Conservation (phyloP, 1,139 yeast species). For the Scheffersomyces quercinus region DNA sequence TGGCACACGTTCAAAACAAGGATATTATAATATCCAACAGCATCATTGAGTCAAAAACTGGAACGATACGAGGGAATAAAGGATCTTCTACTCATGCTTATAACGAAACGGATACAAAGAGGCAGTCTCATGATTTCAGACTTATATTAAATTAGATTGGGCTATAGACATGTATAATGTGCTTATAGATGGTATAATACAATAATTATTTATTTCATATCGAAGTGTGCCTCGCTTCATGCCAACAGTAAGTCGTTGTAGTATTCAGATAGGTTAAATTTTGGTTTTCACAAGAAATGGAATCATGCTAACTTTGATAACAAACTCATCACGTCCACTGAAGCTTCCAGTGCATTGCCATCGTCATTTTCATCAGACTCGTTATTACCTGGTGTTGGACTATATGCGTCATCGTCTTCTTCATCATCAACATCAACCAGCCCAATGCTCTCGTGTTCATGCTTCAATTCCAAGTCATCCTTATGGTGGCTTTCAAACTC, state of each 20-base stretch:
- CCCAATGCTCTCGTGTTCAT: conserved; percentile 17
- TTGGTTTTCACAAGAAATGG: neutral
- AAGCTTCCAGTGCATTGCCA: conserved; percentile 14
- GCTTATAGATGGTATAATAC: conserved; percentile 1
- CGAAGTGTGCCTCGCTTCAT: neutral
- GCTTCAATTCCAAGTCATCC: conserved; percentile 33
- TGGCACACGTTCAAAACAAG: neutral
- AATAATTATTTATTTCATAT: conserved; percentile 1
- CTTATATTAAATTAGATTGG: conserved; percentile 12
- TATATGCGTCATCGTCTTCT: conserved; percentile 21
- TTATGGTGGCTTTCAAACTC: conserved; percentile 27
- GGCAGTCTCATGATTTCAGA: conserved; percentile 12
- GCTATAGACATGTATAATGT: neutral
- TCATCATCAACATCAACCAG: conserved; percentile 8
- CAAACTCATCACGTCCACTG: conserved; percentile 31
- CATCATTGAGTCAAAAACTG: too few relatives aligned
- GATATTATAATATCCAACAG: too few relatives aligned
- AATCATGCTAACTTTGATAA: conserved; percentile 33
- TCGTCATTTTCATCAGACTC: conserved; percentile 10
- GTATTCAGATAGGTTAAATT: neutral
- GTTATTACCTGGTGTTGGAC: conserved; percentile 14
- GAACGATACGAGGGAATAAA: too few relatives aligned
- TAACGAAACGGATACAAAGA: neutral
- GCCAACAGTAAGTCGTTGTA: too few relatives aligned
- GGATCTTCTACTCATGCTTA: too few relatives aligned